Base-by-base conservation (phyloP, 768 basidiomycete species). In the Tylopilus subfusipes region DNA sequence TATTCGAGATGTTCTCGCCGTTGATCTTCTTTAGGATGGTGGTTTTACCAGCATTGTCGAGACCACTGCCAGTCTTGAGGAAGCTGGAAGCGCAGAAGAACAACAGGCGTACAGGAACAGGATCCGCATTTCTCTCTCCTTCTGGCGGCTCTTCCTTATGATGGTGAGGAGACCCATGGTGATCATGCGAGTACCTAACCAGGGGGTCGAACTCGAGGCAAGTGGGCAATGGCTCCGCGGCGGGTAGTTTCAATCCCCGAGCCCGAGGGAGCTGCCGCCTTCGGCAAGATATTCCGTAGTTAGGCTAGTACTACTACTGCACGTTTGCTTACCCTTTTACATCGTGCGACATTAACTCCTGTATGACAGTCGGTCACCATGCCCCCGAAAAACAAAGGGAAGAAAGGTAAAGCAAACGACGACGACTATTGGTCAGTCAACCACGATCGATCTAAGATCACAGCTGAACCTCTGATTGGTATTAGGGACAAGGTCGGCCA, bases 1-100 rank as follows among this genome's bases (percentile, higher is more conserved):
- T 85, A 48, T 78, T 81, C 64, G 78, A 79, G 61, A 96, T 93
- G 71, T 96, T 90, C 73, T 98, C 96, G 21, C 85, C 88, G 57
- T 90, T 95, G 58, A 98, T 78, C 70, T 90, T 92, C 77, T 98
- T 98, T 54, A 98, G 73, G 60, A 98, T 97, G 2, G 96, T 99
- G 2, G 97, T 98, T 78, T 99, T 98, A 50, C 97, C 97, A 2
- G 96, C 97, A 67, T 99, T 98, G 71, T 98, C 97, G 16, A 99
- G 83, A 10, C 97, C 96, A 42, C 96, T 98, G 67, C 33, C 53
- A 47, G 55, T 53, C 56, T 57, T 58, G 65, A 68, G 55, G 48
- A 53, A 46, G 31, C 24, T 40, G 48, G 47, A 53, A 21, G 42
- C 16, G 27, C 24, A 59, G 18, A 50, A 56, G 46, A 34, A 54